Percentiles rank a stretch among this genome's conserved stretches.
Conservation (phyloP, 78 protist genomes). For the Protostelium mycophagum region DNA sequence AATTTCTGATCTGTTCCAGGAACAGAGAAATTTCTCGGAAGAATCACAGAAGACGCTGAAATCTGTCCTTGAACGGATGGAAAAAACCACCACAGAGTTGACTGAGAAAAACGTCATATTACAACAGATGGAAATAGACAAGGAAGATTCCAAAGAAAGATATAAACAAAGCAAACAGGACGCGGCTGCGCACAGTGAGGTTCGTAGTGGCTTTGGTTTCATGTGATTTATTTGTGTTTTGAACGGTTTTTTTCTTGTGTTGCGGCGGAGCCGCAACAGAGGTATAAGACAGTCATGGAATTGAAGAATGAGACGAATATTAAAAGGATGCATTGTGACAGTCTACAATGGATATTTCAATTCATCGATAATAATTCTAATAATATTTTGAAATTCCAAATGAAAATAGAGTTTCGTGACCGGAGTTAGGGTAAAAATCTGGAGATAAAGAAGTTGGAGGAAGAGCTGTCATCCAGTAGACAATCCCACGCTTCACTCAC, state of each 20-base stretch:
- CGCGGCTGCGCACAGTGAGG: background rate
- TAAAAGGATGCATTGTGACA: too few species aligned
- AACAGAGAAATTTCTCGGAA: background rate
- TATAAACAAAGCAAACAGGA: background rate
- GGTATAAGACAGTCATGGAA: too few species aligned
- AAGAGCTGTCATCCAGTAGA: background rate
- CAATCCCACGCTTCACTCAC: background rate
- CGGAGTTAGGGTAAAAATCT: background rate
- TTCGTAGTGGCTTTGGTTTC: too few species aligned
- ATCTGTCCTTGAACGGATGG: background rate
- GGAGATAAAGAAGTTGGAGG: background rate
- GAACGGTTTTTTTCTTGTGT: too few species aligned
- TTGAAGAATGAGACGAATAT: too few species aligned
- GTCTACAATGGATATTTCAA: too few species aligned
- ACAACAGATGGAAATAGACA: background rate
- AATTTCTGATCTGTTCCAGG: background rate
- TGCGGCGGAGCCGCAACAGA: too few species aligned
- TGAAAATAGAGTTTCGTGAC: too few species aligned
- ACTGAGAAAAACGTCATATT: background rate
- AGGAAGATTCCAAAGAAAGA: background rate
- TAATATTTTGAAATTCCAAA: too few species aligned
- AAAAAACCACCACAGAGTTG: background rate
- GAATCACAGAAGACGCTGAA: background rate
- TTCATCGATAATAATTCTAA: too few species aligned
- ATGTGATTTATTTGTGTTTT: too few species aligned